Base-by-base conservation (phyloP, 495 filamentous ascomycete genomes). In the Penicillium silybi region DNA sequence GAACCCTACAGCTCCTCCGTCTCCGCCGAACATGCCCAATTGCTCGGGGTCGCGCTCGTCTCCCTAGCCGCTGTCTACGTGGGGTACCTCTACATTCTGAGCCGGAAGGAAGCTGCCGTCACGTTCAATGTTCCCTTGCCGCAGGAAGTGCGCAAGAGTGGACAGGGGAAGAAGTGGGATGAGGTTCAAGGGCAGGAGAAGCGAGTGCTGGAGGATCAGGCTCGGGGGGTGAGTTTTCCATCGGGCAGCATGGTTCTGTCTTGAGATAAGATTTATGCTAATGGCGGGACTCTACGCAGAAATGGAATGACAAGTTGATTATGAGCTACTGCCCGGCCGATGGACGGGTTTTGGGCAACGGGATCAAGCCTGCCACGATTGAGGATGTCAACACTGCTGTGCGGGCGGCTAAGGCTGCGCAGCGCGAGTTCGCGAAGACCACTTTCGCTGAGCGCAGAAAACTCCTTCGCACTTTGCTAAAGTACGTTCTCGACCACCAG, bases 271-370 rank as follows among this genome's bases (percentile, higher is more conserved):
- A 20, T 16, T n/a, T 18, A 20, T 29, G 34, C 50, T 48, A 20
- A 44, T 5, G 11, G 44, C 41, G 17, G 8, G 13, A 19, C 22
- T 25, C 17, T 9, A 35, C 9, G 2, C 13, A 76, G 71, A 62
- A 70, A 69, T 77, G 72, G 72, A 72, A 67, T 44, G 53, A 68
- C 20, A 53, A 74, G 6, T 54, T 71, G 46, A 71, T 77, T 32
- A 70, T 75, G 68, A 74, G 93, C 75, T 97, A 97, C 66, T 86
- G 84, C 45, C 93, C 93, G 2, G 92, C 92, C 0, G 95, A 89
- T 41, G 93, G 92, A 45, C 79, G 85, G 59, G 81, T 89, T 44
- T 82, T 98, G 22, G 92, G 90, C 40, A 74, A 80, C 50, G 69
- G 68, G 48, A 85, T 92, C 50, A 89, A 86, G 62, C 90, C 93